Evolutionary conservation across 306 rosid species (phyloP).

Genomic region (Luffa acutangula): DNA sequence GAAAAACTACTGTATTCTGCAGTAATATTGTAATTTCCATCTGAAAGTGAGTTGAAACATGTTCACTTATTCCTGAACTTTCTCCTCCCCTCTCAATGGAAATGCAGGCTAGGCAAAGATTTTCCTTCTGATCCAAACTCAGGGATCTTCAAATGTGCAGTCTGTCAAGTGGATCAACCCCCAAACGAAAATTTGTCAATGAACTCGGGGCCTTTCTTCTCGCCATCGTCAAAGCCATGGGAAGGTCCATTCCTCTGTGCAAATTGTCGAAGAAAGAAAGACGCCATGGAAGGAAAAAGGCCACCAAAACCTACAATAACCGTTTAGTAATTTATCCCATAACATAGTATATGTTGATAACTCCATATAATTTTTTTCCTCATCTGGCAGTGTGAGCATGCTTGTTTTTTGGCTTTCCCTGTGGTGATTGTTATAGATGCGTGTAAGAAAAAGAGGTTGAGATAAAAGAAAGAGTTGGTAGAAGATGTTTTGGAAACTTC

Average conservation of each 20-base stretch:
- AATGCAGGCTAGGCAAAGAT: conserved; percentile 90
- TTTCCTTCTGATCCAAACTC: conserved; percentile 43
- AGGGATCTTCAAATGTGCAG: conserved; percentile 81
- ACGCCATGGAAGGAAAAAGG: conserved; percentile 96
- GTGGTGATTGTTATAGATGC: conserved; percentile 39
- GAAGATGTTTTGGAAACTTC: conserved; percentile 34
- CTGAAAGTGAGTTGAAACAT: neutral
- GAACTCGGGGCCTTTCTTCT: conserved; percentile 72
- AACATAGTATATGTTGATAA: conserved; percentile 39
- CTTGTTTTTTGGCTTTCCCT: conserved; percentile 22
- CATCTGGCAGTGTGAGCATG: conserved; percentile 76
- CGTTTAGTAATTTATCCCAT: conserved; percentile 42
- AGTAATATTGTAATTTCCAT: neutral
- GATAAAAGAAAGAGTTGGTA: conserved; percentile 29
- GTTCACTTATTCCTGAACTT: neutral
- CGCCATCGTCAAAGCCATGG: conserved; percentile 82
- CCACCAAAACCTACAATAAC: conserved; percentile 45
- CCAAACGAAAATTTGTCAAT: conserved; percentile 60
- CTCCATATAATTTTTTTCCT: conserved; percentile 15
- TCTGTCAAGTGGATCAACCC: conserved; percentile 93
- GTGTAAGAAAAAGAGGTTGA: conserved; percentile 68
- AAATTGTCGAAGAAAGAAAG: conserved; percentile 74
- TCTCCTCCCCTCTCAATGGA: conserved; percentile 5
- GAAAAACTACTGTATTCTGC: neutral
- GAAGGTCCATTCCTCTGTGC: conserved; percentile 93